These are phyloP conservation scores for Lipomyces spencermartinsiae DNA, from an alignment of 805 yeast genomes.

Conservation along the genomic window DNA sequence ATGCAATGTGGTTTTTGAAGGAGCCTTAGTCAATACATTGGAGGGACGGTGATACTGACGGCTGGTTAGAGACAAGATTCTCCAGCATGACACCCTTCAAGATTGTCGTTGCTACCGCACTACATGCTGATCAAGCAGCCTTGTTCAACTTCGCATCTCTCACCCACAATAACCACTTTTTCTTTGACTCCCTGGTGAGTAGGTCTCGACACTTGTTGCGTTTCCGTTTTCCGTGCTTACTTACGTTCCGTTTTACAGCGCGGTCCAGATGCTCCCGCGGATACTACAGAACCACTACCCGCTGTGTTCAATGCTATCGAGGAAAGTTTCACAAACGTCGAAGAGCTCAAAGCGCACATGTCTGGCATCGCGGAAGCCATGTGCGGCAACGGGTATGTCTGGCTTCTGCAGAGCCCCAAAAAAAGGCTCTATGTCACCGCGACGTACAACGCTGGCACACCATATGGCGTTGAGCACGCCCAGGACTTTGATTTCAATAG, in stretches of 20 bases:
- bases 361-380: constrained; percentile 71
- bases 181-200: constrained; percentile 51
- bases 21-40: too few relatives aligned
- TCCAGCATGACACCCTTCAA: constrained; percentile 37
- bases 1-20: constrained; percentile 39
- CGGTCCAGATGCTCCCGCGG: neutral
- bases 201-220: neutral
- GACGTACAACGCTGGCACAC: constrained; percentile 90
- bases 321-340: constrained; percentile 74
- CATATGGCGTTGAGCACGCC: constrained; percentile 64
- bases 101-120: constrained; percentile 60
- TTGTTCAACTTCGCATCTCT: constrained; percentile 90
- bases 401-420: constrained; percentile 72
- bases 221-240: neutral
- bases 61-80: constrained; percentile 25
- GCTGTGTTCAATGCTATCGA: constrained; percentile 53
- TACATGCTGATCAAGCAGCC: constrained; percentile 67
- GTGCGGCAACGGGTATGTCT: constrained; percentile 89
- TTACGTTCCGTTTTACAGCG: neutral
- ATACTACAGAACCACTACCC: constrained; percentile 10
- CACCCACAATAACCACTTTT: constrained; percentile 89
- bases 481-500: constrained; percentile 80
- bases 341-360: constrained; percentile 74
- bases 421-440: constrained; percentile 68
- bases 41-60: neutral